Evolutionary conservation across 768 basidiomycete species (phyloP), one percentile per base, ranked within the genome.

Genomic region (Galerina sulciceps): DNA sequence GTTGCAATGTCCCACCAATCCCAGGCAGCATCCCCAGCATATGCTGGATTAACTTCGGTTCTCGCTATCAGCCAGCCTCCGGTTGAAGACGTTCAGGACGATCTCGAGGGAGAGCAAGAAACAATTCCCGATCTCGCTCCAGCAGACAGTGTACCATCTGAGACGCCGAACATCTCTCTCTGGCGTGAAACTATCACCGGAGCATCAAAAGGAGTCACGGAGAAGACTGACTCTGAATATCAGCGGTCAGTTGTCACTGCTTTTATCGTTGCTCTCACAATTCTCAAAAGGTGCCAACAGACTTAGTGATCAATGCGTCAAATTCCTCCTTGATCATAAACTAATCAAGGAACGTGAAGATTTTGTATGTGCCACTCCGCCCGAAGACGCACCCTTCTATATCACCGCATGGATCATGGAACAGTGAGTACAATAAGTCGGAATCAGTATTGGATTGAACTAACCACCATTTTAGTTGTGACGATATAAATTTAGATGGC

Each of bases 151-250:
- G 26, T 6, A 26, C 26, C 26, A 6, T 6, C 26, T 3, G 36
- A 52, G 18, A 31, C 31, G 26, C 36, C 40, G 9, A 34, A 43
- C 4, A 34, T 45, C 3, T 47, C 38, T n/a, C 44, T 41, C 10
- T 46, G 52, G 55, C 22, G 37, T 14, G 26, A 45, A 10, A 50
- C 54, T 14, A 15, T 51, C 6, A 50, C 37, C n/a, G 47, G 23
- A 64, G 67, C 1, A 68, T 75, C n/a, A 59, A 60, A 18, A 74
- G 71, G 5, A 65, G 71, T 53, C 48, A 54, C 0, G 8, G 37
- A 51, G 6, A 38, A 51, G 9, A 51, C 50, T 10, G 50, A 51
- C 36, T 34, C 35, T 10, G 68, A 72, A 22, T 75, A 76, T 60
- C 60, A 60, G 44, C 52, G 68, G 76, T 74, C 41, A n/a, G 65